A percentile compares a stretch with the other conserved stretches of the same genome.
phyloP scores from a whole-genome alignment of 2,329 filamentous ascomycete species.

The Tolypocladium nubicola region DNA sequence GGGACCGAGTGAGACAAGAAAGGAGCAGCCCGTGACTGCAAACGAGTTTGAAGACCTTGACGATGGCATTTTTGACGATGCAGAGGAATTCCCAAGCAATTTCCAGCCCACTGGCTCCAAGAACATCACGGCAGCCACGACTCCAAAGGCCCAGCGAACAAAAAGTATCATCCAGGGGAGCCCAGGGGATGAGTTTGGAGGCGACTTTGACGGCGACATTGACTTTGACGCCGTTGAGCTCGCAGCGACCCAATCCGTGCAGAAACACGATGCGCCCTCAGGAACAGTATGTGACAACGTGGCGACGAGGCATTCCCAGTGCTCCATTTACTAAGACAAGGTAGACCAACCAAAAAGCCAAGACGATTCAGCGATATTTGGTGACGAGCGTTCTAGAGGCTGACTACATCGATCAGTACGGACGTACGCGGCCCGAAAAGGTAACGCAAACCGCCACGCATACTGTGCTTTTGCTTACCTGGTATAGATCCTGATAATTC shows the following conservation, averaged over 20 bases:
- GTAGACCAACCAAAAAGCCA: constrained; percentile 57
- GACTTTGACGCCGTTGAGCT: constrained; percentile 71
- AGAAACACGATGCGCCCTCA: constrained; percentile 14
- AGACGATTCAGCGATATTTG: constrained; percentile 78
- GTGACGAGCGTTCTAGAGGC: constrained; percentile 64
- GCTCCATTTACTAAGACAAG: constrained; percentile 48
- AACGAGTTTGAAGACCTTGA: constrained; percentile 59
- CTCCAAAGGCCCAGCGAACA: constrained; percentile 3
- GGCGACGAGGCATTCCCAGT: constrained; percentile 5
- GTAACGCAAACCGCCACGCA: constrained; percentile 28
- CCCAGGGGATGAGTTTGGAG: constrained; percentile 23
- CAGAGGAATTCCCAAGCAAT: constrained; percentile 11
- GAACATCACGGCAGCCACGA: constrained; percentile 1
- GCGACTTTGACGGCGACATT: constrained; percentile 54
- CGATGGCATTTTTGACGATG: constrained; percentile 45
- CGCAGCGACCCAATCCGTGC: constrained; percentile 57
- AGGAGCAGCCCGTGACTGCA: background rate
- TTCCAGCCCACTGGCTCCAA: background rate
- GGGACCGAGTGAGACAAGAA: background rate
- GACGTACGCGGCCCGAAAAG: constrained; percentile 57
- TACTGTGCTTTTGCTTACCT: constrained; percentile 7
- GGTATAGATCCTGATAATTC: constrained; percentile 64
- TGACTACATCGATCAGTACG: constrained; percentile 54
- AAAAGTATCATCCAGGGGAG: constrained; percentile 5
- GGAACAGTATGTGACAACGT: constrained; percentile 26